Evolutionary conservation across 2,329 filamentous ascomycete genomes (phyloP), one percentile per base, ranked within the genome.

Genomic region (Ophiostoma sp.): DNA sequence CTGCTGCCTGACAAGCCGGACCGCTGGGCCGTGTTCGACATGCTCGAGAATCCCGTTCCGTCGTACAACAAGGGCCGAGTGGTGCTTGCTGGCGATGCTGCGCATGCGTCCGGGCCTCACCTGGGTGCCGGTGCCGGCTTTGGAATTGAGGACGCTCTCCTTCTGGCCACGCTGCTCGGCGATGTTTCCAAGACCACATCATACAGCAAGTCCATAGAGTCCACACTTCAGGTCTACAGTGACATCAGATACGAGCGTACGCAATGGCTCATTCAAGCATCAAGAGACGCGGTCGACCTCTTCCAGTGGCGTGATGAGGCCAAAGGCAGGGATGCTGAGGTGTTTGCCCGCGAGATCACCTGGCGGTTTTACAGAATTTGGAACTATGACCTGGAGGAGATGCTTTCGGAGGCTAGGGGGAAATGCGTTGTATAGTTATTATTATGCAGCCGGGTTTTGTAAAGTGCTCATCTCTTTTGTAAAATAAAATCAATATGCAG

Each of bases 21-120:
- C 69, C 83, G 84, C 70, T 87, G 85, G 85, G 85, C 81, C 1
- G 79, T 87, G 3, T 87, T 86, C 76, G 84, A 87, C 77, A 79
- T 78, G 78, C 72, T 72, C 17, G 82, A 84, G 27, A 76, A 80
- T 7, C 83, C 83, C 0, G 81, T 81, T 17, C 78, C 79, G 6
- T 77, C 76, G 4, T 87, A 83, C 74, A 76, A 79, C 54, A 15
- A 77, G 23, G 82, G 80, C 1, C 76, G 77, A 1, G 76, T 86
- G 0, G 83, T 83, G 65, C 73, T 87, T 2, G 78, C 85, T 0
- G 86, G 86, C 8, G 85, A 88, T 72, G 85, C 85, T 0, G 86
- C 86, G 4, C 86, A 88, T 72, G 85, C 85, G 0, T 78, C 80
- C 0, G 83, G 82, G 0, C 86, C 86, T 0, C 84, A 87, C 75